phyloP scores from a whole-genome alignment of 257 asterid species.

The Solanum gandarillasii region DNA sequence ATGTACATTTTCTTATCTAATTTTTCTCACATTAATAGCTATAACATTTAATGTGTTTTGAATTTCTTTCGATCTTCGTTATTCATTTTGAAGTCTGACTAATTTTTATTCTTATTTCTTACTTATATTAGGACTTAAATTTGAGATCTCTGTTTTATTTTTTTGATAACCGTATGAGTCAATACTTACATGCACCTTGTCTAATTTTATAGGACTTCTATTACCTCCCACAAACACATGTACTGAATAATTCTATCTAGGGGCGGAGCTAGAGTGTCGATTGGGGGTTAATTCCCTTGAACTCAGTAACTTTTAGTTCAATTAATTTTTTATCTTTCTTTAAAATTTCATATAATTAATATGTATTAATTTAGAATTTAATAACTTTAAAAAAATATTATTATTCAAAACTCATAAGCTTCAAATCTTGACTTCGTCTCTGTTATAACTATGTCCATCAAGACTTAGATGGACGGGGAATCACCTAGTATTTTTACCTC shows the following conservation, averaged over 20 bases:
- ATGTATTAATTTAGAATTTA: not conserved
- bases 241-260: not conserved
- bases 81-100: accelerated
- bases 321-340: too few relatives aligned
- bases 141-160: not conserved
- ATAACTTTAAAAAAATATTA: not conserved
- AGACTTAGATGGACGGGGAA: not conserved
- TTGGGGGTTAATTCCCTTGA: accelerated
- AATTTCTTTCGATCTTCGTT: accelerated
- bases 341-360: not conserved
- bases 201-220: not conserved
- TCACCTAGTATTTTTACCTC: not conserved
- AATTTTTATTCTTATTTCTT: not conserved
- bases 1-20: not conserved
- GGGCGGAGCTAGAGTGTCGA: too few relatives aligned
- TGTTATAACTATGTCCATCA: not conserved
- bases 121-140: too few relatives aligned
- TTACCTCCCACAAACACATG: not conserved
- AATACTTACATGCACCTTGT: not conserved
- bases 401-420: not conserved
- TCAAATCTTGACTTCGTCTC: not conserved
- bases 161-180: not conserved
- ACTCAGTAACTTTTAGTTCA: not conserved
- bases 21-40: not conserved
- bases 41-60: not conserved